Base-by-base conservation (phyloP, 345 rosid species). In the Acer yangbiense region DNA sequence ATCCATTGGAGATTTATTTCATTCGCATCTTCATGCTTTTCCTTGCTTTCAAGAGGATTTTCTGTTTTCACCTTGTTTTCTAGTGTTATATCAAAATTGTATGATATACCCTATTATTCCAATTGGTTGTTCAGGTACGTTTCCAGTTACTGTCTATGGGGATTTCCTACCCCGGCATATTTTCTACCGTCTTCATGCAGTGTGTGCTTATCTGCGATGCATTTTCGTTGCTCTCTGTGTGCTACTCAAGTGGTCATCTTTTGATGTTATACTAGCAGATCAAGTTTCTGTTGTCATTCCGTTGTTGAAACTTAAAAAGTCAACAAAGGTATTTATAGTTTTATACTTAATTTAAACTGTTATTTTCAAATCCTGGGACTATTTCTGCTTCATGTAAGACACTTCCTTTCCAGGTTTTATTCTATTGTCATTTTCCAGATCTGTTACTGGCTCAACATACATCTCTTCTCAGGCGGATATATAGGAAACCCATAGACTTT, bases 351-450 rank as follows among this genome's bases (percentile, higher is more conserved):
- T 35, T 69, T 68, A 17, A 46, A 50, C 64, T 64, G 20, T 27
- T 82, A 5, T 29, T 61, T 58, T 44, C 32, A 25, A 60, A 68
- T 68, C 50, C 65, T 65, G 17, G 20, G 27, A 9, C 17, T n/a
- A 4, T 39, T 27, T 10, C 74, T 73, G 71, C 69, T 75, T 79
- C 17, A 62, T 41, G 48, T 43, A 48, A 23, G 23, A 18, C 50
- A 27, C 69, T 60, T 23, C 63, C 82, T 60, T 72, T 71, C 43
- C 86, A 91, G 97, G 95, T 94, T 76, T 87, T 90, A 54, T 96
- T 93, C 87, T 96, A 96, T 82, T 96, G 99, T 85, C 97, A 96
- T 86, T 96, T 96, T 81, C 95, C 97, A 0, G 98, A 96, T 83
- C 68, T 96, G 72, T 84, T 96, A 68, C 81, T 94, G 32, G 99